Percentiles rank a stretch among this genome's conserved stretches.
Conservation (phyloP, 2,329 filamentous ascomycete species). For the Cytospora piceicola region DNA sequence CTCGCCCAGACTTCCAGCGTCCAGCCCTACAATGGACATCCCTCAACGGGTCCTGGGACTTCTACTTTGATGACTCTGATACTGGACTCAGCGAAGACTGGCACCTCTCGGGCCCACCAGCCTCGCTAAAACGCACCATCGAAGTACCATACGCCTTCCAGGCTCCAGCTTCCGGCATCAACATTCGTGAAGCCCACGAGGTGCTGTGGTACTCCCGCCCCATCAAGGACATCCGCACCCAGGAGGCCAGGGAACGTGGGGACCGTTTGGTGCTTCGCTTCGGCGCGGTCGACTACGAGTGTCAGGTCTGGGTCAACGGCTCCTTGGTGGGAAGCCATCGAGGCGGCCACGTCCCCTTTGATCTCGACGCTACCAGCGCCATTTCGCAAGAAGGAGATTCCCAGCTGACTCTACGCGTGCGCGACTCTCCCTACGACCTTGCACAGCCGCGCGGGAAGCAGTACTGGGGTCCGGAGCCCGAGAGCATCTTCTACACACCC, state of each 20-base stretch:
- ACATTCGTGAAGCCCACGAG: conserved; percentile 65
- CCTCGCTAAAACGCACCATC: conserved; percentile 56
- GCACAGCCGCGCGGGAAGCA: conserved; percentile 71
- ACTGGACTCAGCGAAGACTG: conserved; percentile 56
- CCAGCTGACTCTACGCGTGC: conserved; percentile 60
- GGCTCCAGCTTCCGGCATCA: conserved; percentile 64
- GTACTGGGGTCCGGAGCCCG: conserved; percentile 64
- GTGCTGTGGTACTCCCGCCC: conserved; percentile 68
- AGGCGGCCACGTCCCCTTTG: conserved; percentile 63
- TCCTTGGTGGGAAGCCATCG: conserved; percentile 56
- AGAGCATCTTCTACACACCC: conserved; percentile 64
- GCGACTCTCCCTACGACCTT: conserved; percentile 67
- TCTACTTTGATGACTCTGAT: conserved; percentile 68
- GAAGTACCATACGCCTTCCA: conserved; percentile 70
- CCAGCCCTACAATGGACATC: conserved; percentile 59
- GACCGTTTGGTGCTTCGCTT: conserved; percentile 57
- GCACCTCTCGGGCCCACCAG: conserved; percentile 56
- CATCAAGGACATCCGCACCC: conserved; percentile 53
- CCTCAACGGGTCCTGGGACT: conserved; percentile 66
- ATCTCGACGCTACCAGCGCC: conserved; percentile 61
- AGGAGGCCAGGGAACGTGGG: conserved; percentile 45
- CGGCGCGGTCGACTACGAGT: conserved; percentile 65
- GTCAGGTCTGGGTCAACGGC: conserved; percentile 60
- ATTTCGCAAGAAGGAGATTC: conserved; percentile 36
- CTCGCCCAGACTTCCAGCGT: conserved; percentile 67